A percentile compares a stretch with the other conserved stretches of the same genome.
Evolutionary conservation across 2,329 filamentous ascomycete species (phyloP).

Genomic region (Trichoderma hamatum): DNA sequence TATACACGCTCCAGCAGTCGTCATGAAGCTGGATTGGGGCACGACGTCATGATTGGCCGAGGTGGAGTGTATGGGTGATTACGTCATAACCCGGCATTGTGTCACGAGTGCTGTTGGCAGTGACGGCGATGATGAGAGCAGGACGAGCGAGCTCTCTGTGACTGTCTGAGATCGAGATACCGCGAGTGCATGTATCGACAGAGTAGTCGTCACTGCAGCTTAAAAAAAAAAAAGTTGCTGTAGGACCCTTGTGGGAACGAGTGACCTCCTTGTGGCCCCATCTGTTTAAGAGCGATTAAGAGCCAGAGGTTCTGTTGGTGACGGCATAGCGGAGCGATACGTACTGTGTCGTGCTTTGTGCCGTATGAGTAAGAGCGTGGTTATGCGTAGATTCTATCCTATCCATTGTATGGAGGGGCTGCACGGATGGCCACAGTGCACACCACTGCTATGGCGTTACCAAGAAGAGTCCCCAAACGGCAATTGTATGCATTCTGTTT

Average conservation of each 20-base stretch:
- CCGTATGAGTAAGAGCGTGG: neutral
- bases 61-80: slow-evolving; percentile 16
- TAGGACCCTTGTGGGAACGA: slow-evolving; percentile 5
- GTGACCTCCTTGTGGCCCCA: slow-evolving; percentile 4
- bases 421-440: neutral
- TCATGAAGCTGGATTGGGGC: neutral
- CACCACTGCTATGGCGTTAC: neutral
- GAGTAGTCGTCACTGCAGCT: neutral
- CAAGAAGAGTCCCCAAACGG: neutral
- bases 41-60: slow-evolving; percentile 14
- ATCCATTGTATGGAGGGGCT: neutral
- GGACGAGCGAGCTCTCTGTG: neutral
- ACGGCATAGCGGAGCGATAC: neutral
- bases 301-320: neutral
- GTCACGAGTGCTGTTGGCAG: neutral
- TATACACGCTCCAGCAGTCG: neutral
- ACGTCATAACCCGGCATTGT: slow-evolving; percentile 20
- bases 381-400: too few relatives aligned
- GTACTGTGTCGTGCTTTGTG: neutral
- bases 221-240: neutral
- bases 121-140: neutral
- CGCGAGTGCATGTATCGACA: neutral
- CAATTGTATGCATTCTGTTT: neutral
- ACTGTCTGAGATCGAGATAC: neutral
- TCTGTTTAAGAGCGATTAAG: slow-evolving; percentile 10